phyloP scores from a whole-genome alignment of 78 protist genomes.

The Isochrysis galbana region DNA sequence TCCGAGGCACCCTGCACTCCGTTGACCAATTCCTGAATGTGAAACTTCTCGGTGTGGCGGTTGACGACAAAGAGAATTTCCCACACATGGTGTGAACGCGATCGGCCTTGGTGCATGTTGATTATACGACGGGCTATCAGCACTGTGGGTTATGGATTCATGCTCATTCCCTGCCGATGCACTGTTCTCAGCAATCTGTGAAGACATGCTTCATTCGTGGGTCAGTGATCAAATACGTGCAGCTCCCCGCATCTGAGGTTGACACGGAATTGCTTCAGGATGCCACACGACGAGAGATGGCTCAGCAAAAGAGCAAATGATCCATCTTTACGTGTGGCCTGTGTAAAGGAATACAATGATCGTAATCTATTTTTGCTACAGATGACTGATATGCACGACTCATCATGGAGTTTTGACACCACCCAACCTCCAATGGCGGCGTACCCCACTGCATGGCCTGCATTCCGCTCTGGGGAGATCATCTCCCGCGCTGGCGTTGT shows the following conservation, averaged over 20 bases:
- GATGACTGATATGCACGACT: too few species aligned
- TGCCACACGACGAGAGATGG: constrained; percentile 57
- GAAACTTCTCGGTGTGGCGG: constrained; percentile 75
- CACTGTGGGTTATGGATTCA: too few species aligned
- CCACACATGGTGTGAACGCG: constrained; percentile 86
- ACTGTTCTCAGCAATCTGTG: constrained; percentile 71
- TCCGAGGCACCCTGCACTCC: constrained; percentile 82
- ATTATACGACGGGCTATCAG: too few species aligned
- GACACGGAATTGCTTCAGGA: constrained; percentile 93
- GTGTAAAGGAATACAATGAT: too few species aligned
- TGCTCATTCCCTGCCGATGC: too few species aligned
- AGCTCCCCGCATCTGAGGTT: constrained; percentile 80
- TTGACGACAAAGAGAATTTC: constrained; percentile 74
- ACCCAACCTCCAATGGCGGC: too few species aligned
- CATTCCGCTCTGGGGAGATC: too few species aligned
- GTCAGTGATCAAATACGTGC: constrained; percentile 90
- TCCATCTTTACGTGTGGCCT: too few species aligned
- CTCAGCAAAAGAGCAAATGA: not conserved
- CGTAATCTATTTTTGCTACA: too few species aligned
- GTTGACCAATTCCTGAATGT: constrained; percentile 94
- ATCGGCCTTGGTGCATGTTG: not conserved
- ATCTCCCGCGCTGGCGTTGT: too few species aligned
- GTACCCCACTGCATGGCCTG: too few species aligned
- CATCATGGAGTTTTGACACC: too few species aligned
- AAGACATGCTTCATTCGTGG: constrained; percentile 94